Percentiles rank a stretch among this genome's conserved stretches.
These are phyloP conservation scores for Entomophthora muscae DNA, from an alignment of 371 early-diverging fungal genomes.

Conservation along the genomic window DNA sequence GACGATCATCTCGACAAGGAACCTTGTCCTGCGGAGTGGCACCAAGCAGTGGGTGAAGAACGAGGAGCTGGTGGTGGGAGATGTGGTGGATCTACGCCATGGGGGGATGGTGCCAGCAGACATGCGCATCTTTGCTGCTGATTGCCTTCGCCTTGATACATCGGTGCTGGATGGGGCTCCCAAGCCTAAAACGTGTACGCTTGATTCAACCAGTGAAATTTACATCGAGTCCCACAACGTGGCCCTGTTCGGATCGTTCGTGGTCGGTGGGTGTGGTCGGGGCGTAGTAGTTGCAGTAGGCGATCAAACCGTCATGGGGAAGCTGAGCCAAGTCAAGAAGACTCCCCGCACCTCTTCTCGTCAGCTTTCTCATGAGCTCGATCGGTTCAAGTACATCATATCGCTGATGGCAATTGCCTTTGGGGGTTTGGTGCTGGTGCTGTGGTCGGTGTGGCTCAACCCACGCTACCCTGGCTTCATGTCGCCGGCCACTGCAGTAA, in stretches of 20 bases:
- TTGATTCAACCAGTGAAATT: conserved; percentile 16
- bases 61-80: conserved; percentile 70
- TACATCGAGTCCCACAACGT: conserved; percentile 38
- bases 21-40: neutral
- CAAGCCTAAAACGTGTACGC: conserved; percentile 42
- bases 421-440: conserved; percentile 44
- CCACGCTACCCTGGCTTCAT: conserved; percentile 20
- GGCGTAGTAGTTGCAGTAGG: conserved; percentile 50
- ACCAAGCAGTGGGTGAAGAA: neutral
- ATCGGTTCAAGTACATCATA: conserved; percentile 47
- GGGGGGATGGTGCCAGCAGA: conserved; percentile 82
- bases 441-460: conserved; percentile 35
- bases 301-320: conserved; percentile 74
- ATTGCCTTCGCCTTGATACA: conserved; percentile 68
- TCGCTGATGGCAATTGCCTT: conserved; percentile 42
- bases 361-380: conserved; percentile 50
- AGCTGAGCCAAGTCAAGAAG: conserved; percentile 43
- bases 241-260: conserved; percentile 30
- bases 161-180: conserved; percentile 71
- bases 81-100: conserved; percentile 61
- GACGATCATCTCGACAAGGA: neutral
- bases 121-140: conserved; percentile 50
- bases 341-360: conserved; percentile 19
- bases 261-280: conserved; percentile 35
- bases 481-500: conserved; percentile 13